Base-by-base conservation (phyloP, 164 flowering plant genomes). In the Berberis thunbergii region DNA sequence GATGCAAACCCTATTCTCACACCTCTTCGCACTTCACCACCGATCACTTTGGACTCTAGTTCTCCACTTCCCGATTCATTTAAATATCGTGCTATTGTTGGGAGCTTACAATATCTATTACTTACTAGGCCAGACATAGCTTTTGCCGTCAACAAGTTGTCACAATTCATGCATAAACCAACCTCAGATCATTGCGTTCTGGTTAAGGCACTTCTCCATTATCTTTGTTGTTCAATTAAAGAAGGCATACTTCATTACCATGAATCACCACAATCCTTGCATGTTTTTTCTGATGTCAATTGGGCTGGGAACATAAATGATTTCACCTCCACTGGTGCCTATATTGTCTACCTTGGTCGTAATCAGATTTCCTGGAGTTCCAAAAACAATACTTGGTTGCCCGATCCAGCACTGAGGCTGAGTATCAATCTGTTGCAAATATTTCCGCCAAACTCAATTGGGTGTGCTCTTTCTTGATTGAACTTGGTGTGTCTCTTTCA, bases 221-320 rank as follows among this genome's bases (percentile, higher is more conserved):
- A 55, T n/a, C 65, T 62, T 26, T 41, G 42, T 62, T 54, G 55
- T 3, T 41, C 65, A 4, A 12, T 41, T 4, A 46, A 62, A 8
- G 41, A 62, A 7, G 65, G 65, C 2, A 12, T 62, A 12, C 5
- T 49, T 1, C 43, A 4, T 6, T 41, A 49, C 40, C 56, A 12
- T 49, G 26, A 62, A 43, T 50, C 4, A 3, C 9, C 65, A 3
- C 2, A 49, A 38, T 2, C 56, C 12, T 41, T 63, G 5, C 65
- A 63, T 41, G 64, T 48, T 0, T 67, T 52, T 44, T 60, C 59
- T 7, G 58, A 67, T 54, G 64, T 42, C 3, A 42, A 67, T 54
- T 60, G 59, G 70, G 64, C 53, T 2, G 40, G 59, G 2, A 50
- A 66, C 63, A 66, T 59, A 59, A 63, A 66, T n/a, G 57, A 49